Conservation (phyloP, 129 eudicot genomes). For the Centella asiatica region DNA sequence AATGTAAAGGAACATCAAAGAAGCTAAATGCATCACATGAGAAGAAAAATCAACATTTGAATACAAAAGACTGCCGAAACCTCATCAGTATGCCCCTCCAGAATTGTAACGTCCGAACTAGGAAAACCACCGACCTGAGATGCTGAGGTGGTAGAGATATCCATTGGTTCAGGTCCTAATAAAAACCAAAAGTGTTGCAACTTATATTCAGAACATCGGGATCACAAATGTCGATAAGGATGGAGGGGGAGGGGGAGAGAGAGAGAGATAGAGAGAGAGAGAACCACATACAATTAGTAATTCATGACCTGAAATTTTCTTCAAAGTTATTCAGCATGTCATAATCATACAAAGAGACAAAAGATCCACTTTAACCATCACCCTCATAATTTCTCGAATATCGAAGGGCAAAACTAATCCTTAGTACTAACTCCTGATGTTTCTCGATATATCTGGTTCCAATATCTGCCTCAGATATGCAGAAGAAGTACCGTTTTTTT, state of each 20-base stretch:
- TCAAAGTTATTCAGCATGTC: too few species aligned
- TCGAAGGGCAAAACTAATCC: too few species aligned
- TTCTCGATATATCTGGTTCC: too few species aligned
- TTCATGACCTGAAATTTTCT: too few species aligned
- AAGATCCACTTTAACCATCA: too few species aligned
- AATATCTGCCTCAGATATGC: too few species aligned
- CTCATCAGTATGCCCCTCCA: constrained; percentile 62
- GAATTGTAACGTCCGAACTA: constrained; percentile 30
- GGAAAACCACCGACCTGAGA: constrained; percentile 26
- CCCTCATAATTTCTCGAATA: too few species aligned
- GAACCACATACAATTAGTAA: too few species aligned
- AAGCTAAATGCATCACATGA: neutral
- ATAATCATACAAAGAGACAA: too few species aligned
- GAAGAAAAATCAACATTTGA: constrained; percentile 7
- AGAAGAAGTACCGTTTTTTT: too few species aligned
- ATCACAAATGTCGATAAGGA: neutral
- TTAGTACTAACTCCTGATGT: too few species aligned
- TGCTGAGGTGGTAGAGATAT: constrained; percentile 22
- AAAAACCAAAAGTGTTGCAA: neutral
- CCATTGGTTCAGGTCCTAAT: constrained; percentile 34
- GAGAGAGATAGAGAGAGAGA: neutral
- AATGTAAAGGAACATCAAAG: neutral
- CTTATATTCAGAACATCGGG: neutral
- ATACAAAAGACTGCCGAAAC: too few species aligned
- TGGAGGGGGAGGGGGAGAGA: neutral